These are phyloP conservation scores for Neoscytalidium dimidiatum DNA, from an alignment of 2,329 filamentous ascomycete genomes.

Conservation along the genomic window DNA sequence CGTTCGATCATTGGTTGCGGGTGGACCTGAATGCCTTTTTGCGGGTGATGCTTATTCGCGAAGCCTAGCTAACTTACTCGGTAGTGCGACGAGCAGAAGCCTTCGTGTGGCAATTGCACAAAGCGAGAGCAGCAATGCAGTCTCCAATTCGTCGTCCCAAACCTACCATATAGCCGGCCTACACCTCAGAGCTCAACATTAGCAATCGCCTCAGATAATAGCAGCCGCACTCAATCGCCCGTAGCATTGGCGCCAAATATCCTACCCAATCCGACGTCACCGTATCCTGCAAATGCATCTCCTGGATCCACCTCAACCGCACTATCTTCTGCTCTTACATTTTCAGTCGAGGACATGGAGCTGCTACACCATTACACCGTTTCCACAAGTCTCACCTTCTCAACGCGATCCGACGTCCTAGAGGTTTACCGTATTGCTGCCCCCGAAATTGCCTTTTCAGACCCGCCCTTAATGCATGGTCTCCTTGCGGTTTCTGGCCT, in stretches of 20 bases:
- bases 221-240: constrained; percentile 3
- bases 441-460: constrained; percentile 40
- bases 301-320: neutral
- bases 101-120: constrained; percentile 33
- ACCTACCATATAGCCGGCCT: constrained; percentile 9
- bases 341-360: constrained; percentile 30
- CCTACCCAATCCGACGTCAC: neutral
- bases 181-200: neutral
- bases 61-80: neutral
- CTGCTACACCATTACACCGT: constrained; percentile 36
- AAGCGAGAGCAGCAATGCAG: constrained; percentile 32
- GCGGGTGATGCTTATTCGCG: neutral
- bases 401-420: constrained; percentile 24
- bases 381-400: constrained; percentile 30
- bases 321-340: constrained; percentile 13
- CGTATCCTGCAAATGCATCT: constrained; percentile 21
- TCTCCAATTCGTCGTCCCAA: constrained; percentile 27
- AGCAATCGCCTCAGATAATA: neutral
- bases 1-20: neutral
- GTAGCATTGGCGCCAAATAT: neutral
- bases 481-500: constrained; percentile 47
- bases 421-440: constrained; percentile 28
- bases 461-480: constrained; percentile 47
- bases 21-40: neutral
- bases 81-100: constrained; percentile 34